Evolutionary conservation across 2,329 filamentous ascomycete genomes (phyloP), one percentile per base, ranked within the genome.

Genomic region (Diaporthe vaccinii): DNA sequence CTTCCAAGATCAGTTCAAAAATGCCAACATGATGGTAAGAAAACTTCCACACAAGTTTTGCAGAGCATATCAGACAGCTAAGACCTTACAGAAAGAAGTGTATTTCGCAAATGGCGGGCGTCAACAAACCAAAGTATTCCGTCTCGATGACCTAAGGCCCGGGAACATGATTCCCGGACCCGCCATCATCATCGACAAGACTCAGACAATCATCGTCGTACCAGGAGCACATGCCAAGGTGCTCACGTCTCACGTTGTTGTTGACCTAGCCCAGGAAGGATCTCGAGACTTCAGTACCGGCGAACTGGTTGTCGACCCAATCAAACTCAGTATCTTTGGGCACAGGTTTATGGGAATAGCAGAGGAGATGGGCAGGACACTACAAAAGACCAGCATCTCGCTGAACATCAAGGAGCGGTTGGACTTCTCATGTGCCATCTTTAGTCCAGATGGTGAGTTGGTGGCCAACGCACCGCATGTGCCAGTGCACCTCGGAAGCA

Each of bases 261-360:
- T 76, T 17, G 74, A 75, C 53, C 36, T 73, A 25, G 28, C 49
- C 22, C 41, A 74, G 41, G 51, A 65, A 58, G 10, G 17, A 58
- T 20, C 58, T 46, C 17, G 14, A 51, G 14, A 62, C 20, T 12
- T 36, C 4, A 15, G 17, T 4, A n/a, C n/a, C 25, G 34, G n/a
- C 17, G 22, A n/a, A 22, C n/a, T 46, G 20, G 15, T 17, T 46
- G 28, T n/a, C 12, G 86, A 88, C 75, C 89, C 89, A 0, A 89
- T 90, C 55, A 83, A 87, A 44, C 84, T 91, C 3, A 89, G 86
- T 15, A 87, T 91, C 58, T 90, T 90, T 73, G 87, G 86, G 0
- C 88, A 90, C 78, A 84, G 89, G 0, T 90, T 91, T 82, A 90
- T 91, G 89, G 87, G 87, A 4, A 90, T 91, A 28, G 89, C 89